Base-by-base conservation (phyloP, 352 stramenopile species). In the Globisporangium solare region DNA sequence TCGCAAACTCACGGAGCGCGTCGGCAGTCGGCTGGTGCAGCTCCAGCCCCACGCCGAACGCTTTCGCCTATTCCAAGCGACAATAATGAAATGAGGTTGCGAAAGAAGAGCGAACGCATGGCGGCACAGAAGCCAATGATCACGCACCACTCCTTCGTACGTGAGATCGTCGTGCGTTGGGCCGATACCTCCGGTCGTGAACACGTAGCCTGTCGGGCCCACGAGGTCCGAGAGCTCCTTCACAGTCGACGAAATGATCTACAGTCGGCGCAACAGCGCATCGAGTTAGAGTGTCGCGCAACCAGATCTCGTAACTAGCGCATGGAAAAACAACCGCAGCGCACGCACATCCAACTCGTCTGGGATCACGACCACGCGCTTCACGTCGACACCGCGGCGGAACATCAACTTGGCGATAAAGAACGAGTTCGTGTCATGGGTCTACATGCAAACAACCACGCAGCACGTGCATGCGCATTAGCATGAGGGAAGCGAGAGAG, bases 101-200 rank as follows among this genome's bases (percentile, higher is more conserved):
- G n/a, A 45, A 12, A n/a, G 21, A 6, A n/a, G 41, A 27, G 1
- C 4, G 1, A n/a, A 14, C 5, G 24, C 18, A 15, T 27, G 24
- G 5, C 24, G 24, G 5, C 24, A 27, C 24, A 27, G 5, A 27
- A 27, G 5, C 24, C 24, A 27, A 27, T n/a, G n/a, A n/a, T 5
- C 5, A 64, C 67, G 46, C 56, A 89, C 82, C 60, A 92, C 78
- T 60, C 78, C 83, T 58, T 92, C 78, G 62, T 95, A 95, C 5
- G 85, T 94, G 66, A 94, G 90, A 61, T 94, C 85, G 65, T 94
- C 85, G 45, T 94, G 85, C 11, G 85, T 94, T 14, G 83, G 85
- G 3, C 85, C 85, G 40, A 94, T 92, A 18, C 84, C 84, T 58
- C 84, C 84, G 12, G 84, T 92, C 15, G 84, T 92, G 70, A 94